These are phyloP conservation scores for Penicillium sp. DNA, from an alignment of 2,329 filamentous ascomycete genomes.

Conservation along the genomic window DNA sequence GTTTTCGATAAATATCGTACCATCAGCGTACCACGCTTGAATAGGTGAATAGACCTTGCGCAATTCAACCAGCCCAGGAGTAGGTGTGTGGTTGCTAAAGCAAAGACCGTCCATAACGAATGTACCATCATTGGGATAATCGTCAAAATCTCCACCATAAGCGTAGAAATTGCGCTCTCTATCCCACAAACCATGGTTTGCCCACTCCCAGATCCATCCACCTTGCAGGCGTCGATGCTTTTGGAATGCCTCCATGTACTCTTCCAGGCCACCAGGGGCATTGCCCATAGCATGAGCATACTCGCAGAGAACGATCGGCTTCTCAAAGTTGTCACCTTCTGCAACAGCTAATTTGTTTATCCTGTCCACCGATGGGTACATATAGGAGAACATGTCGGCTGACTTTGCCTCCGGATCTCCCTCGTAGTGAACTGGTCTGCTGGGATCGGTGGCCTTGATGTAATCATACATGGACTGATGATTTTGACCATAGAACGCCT, in stretches of 20 bases:
- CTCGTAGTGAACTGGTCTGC: constrained; percentile 70
- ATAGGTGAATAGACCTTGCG: not conserved
- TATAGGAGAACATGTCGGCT: constrained; percentile 70
- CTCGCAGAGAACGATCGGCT: constrained; percentile 55
- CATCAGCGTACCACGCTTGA: not conserved
- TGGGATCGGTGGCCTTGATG: constrained; percentile 62
- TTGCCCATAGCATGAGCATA: constrained; percentile 73
- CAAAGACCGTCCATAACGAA: constrained; percentile 5
- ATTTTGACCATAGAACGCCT: constrained; percentile 73
- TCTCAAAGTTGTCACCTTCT: constrained; percentile 55
- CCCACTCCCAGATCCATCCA: constrained; percentile 72
- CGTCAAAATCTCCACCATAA: constrained; percentile 4
- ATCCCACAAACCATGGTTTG: constrained; percentile 64
- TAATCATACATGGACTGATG: constrained; percentile 71
- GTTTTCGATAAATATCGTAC: not conserved
- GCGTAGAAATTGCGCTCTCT: constrained; percentile 5
- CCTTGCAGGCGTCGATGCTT: constrained; percentile 67
- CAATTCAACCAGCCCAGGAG: constrained; percentile 2
- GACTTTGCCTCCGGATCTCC: constrained; percentile 66
- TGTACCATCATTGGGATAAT: not conserved
- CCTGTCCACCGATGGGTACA: constrained; percentile 59
- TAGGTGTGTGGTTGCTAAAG: not conserved
- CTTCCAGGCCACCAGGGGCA: constrained; percentile 71
- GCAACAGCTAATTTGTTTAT: constrained; percentile 25
- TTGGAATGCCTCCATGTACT: constrained; percentile 70